Evolutionary conservation across 805 yeast species (phyloP).

Genomic region (Sporopachydermia quercuum): DNA sequence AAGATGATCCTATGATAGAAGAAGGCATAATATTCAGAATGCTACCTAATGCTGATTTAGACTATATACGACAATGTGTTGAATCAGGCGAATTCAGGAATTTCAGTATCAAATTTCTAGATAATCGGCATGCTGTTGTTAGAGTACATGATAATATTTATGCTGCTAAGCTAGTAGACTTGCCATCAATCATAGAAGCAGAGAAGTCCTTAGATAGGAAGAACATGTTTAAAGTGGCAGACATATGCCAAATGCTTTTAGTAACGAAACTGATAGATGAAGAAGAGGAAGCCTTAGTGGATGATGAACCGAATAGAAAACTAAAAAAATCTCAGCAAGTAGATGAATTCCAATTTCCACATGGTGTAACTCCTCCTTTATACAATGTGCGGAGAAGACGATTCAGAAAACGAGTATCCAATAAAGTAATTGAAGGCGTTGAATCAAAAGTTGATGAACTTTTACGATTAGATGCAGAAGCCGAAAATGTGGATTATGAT

Average conservation of each 20-base stretch:
- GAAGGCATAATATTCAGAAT: conserved; percentile 74
- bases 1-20: conserved; percentile 86
- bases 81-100: conserved; percentile 65
- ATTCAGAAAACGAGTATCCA: conserved; percentile 55
- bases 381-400: conserved; percentile 54
- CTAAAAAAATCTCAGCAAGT: conserved; percentile 8
- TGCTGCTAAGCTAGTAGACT: conserved; percentile 74
- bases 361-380: conserved; percentile 77
- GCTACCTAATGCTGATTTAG: conserved; percentile 48
- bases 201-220: conserved; percentile 83
- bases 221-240: conserved; percentile 75
- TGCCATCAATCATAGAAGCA: conserved; percentile 79
- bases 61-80: conserved; percentile 58
- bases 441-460: conserved; percentile 70
- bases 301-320: conserved; percentile 11
- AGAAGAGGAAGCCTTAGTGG: conserved; percentile 25
- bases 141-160: conserved; percentile 54
- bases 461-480: conserved; percentile 62
- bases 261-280: conserved; percentile 42
- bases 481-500: conserved; percentile 69
- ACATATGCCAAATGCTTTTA: conserved; percentile 71
- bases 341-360: conserved; percentile 29
- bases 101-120: conserved; percentile 69
- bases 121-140: conserved; percentile 64
- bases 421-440: conserved; percentile 57